phyloP scores from a whole-genome alignment of 345 rosid genomes.

The Linum usitatissimum region DNA sequence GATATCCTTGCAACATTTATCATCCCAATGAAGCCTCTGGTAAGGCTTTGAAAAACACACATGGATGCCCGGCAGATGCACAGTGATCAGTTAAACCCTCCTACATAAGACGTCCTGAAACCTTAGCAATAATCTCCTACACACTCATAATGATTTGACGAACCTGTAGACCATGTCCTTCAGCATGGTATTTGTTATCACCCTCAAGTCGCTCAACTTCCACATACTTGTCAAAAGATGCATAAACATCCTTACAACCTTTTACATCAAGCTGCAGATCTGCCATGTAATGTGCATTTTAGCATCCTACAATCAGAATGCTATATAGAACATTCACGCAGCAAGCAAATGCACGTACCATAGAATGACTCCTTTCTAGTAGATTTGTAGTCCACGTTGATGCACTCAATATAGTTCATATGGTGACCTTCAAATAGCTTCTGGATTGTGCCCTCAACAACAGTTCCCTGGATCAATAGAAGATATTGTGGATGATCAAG shows the following conservation, averaged over 20 bases:
- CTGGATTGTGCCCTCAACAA: constrained; percentile 95
- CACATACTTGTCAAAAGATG: constrained; percentile 96
- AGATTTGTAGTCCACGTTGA: constrained; percentile 88
- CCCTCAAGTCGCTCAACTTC: constrained; percentile 98
- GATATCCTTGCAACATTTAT: not conserved
- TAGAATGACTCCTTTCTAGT: constrained; percentile 94
- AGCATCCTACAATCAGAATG: not conserved
- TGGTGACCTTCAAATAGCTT: constrained; percentile 92
- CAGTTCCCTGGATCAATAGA: constrained; percentile 56
- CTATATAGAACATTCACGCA: not conserved
- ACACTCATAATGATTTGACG: constrained; percentile 8
- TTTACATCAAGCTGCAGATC: constrained; percentile 98
- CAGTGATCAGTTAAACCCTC: not conserved
- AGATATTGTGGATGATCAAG: constrained; percentile 8
- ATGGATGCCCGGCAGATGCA: not conserved
- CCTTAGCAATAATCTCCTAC: constrained; percentile 2
- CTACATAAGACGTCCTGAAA: not conserved
- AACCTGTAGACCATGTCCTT: constrained; percentile 88
- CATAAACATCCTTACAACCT: constrained; percentile 93
- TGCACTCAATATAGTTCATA: constrained; percentile 90
- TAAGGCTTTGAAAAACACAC: not conserved
- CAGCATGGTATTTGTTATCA: constrained; percentile 92
- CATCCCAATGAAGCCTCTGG: not conserved
- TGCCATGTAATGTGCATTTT: constrained; percentile 20
- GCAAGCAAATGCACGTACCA: constrained; percentile 30